phyloP scores from a whole-genome alignment of 345 rosid species.

The Lepidium sativum region DNA sequence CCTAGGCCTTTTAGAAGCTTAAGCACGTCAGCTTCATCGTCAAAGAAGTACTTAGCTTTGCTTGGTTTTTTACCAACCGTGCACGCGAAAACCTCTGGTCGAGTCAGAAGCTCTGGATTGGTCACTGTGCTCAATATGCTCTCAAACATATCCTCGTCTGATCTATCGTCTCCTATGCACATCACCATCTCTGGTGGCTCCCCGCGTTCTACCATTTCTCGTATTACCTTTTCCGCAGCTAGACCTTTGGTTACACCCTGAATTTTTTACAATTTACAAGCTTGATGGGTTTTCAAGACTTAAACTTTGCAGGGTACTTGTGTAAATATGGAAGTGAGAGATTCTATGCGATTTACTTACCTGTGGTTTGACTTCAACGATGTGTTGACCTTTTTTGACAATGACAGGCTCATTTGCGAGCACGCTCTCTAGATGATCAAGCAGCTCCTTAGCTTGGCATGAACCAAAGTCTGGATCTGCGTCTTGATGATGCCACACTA shows the following conservation, averaged over 20 bases:
- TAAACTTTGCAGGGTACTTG: neutral
- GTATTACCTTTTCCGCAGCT: conserved; percentile 56
- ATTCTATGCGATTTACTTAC: conserved; percentile 1
- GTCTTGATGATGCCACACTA: conserved; percentile 59
- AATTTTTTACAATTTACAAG: neutral
- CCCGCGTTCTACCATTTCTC: conserved; percentile 35
- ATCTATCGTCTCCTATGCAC: conserved; percentile 82
- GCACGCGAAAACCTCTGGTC: conserved; percentile 73
- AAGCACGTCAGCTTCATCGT: conserved; percentile 51
- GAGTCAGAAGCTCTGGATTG: conserved; percentile 34
- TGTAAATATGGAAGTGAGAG: neutral
- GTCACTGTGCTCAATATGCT: conserved; percentile 46
- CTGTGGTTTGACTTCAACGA: conserved; percentile 56
- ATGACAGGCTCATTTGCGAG: conserved; percentile 52
- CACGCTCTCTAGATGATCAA: conserved; percentile 52
- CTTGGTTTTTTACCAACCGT: conserved; percentile 79
- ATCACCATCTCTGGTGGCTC: conserved; percentile 65
- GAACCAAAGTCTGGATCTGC: conserved; percentile 54
- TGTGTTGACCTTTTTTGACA: conserved; percentile 46
- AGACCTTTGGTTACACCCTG: conserved; percentile 77
- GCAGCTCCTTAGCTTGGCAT: conserved; percentile 49
- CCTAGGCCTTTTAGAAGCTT: conserved; percentile 65
- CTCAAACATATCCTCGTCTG: conserved; percentile 87
- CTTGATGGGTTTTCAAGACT: no score
- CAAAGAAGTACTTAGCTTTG: conserved; percentile 73